Evolutionary conservation across 352 stramenopile genomes (phyloP), one percentile per base, ranked within the genome.

Genomic region (Phytophthora podocarpi): DNA sequence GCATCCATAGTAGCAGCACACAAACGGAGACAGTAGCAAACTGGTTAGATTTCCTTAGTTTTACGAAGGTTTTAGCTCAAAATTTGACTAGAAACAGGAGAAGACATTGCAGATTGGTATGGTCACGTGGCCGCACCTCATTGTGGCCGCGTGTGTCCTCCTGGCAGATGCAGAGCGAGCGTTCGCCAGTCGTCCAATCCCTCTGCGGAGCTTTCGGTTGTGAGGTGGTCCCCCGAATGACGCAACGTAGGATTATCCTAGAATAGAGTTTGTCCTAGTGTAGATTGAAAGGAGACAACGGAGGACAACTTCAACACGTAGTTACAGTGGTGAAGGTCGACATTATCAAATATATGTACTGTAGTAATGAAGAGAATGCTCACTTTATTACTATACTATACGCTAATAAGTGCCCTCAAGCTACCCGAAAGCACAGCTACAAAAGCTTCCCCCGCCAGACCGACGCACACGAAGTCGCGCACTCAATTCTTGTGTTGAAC

Each of bases 371-470:
- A 72, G 67, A 75, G 61, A 75, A 71, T 64, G 67, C 61, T 54
- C 67, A 68, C 56, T 72, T 70, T 63, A 59, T 74, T 73, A 67
- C 48, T 74, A 73, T 74, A 74, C 64, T 71, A 48, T 77, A 71
- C 54, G 61, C 52, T 72, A 70, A 72, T 72, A 70, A 67, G 54
- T 67, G 57, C 57, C 56, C 52, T 69, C 62, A 60, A 65, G 48
- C 52, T 59, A 64, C 61, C 49, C 24, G 49, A 68, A 72, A 70
- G 56, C 50, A 62, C 45, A 75, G 45, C 54, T 61, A 67, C 21
- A 41, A 63, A 67, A 67, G 55, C 49, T 64, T 59, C 60, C 42
- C 57, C 31, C 59, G 49, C 31, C 16, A 21, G 40, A 48, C 21
- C 16, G 46, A 62, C 47, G 21, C n/a, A 59, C 15, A 28, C 21